phyloP scores from a whole-genome alignment of 169 alveolate genomes.

The Theileria equi region DNA sequence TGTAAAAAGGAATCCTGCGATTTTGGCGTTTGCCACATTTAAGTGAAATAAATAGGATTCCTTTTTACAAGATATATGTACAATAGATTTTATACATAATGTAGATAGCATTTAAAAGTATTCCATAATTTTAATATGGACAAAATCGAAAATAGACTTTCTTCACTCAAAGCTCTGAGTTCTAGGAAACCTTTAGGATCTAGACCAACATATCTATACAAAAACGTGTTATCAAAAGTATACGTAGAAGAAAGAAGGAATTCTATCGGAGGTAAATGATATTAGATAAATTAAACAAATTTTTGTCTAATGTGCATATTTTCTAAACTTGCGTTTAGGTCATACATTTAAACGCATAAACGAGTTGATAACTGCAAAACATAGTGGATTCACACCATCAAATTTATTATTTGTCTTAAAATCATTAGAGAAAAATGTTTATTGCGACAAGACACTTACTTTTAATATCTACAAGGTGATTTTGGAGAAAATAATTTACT shows the following conservation, averaged over 20 bases:
- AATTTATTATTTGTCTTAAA: conserved; percentile 18
- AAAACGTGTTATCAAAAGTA: neutral
- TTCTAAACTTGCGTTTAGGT: neutral
- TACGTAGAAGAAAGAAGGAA: no score
- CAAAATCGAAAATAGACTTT: neutral
- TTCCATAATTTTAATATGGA: no score
- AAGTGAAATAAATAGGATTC: no score
- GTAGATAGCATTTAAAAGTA: no score
- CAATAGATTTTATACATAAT: no score
- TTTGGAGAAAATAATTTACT: conserved; percentile 16
- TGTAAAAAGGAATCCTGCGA: no score
- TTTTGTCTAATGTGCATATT: no score
- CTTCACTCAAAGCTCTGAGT: neutral
- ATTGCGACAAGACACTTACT: conserved; percentile 22
- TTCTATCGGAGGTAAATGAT: neutral
- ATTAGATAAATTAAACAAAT: neutral
- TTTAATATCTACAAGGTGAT: conserved; percentile 22
- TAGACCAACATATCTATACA: neutral
- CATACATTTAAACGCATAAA: neutral
- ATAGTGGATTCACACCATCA: conserved; percentile 19
- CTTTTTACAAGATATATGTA: no score
- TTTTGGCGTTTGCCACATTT: no score
- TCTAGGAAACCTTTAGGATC: neutral
- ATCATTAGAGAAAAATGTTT: conserved; percentile 28
- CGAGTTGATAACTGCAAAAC: conserved; percentile 3